Conservation (phyloP, 164 flowering plant genomes). For the Vitis riparia region DNA sequence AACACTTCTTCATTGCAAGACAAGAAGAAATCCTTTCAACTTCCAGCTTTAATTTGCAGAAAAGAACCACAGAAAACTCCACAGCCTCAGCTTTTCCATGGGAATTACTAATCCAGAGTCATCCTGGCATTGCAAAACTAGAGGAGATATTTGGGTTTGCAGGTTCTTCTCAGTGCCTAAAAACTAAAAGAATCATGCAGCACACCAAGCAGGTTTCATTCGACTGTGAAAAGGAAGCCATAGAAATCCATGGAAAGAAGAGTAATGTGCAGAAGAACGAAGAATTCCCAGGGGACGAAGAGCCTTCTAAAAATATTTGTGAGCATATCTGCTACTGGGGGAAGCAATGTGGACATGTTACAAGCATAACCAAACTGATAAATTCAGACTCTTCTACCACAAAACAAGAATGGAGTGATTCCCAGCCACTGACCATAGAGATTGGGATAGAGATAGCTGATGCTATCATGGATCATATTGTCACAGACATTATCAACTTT, state of each 20-base stretch:
- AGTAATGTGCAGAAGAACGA: not conserved
- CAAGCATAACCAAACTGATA: not conserved
- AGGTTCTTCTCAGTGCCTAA: not conserved
- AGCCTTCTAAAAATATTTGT: not conserved
- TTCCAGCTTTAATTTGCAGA: not conserved
- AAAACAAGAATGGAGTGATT: constrained; percentile 1
- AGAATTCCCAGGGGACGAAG: not conserved
- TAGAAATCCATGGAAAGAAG: not conserved
- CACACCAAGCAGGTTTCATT: constrained; percentile 3
- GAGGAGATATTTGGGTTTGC: not conserved
- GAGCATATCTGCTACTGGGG: not conserved
- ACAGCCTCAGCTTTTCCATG: not conserved
- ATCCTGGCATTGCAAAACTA: not conserved
- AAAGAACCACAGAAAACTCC: not conserved
- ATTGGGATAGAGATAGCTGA: constrained; percentile 11
- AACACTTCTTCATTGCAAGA: not conserved
- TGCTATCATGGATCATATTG: constrained; percentile 8
- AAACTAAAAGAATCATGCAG: constrained; percentile 1
- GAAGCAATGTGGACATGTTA: not conserved
- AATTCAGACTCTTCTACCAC: constrained; percentile 2
- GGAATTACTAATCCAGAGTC: not conserved
- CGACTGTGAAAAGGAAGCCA: not conserved
- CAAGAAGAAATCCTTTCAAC: constrained; percentile 5
- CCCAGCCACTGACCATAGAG: not conserved
- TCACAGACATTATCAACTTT: constrained; percentile 3